phyloP scores from a whole-genome alignment of 306 rosid species.

The Quillaja saponaria region DNA sequence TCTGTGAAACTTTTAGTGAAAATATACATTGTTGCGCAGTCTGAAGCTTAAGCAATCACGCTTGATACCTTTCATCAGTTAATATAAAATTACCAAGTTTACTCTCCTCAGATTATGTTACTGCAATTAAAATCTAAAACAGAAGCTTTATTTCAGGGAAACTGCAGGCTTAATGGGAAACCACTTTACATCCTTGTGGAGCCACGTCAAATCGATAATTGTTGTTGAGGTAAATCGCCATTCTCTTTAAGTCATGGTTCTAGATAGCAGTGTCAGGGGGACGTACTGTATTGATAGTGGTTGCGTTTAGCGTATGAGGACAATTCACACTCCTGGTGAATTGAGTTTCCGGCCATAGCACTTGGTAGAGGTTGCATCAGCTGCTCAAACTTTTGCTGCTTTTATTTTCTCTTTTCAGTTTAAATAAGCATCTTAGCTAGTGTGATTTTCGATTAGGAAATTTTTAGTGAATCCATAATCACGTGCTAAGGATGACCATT shows the following conservation, averaged over 20 bases:
- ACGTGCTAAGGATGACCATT: too few relatives aligned
- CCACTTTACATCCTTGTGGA: conserved; percentile 91
- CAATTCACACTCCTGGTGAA: too few relatives aligned
- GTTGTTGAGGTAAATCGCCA: conserved; percentile 50
- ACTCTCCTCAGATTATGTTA: background rate
- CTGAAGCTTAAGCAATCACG: conserved; percentile 2
- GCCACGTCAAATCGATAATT: conserved; percentile 64
- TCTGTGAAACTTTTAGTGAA: too few relatives aligned
- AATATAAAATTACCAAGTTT: background rate
- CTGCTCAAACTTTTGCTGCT: too few relatives aligned
- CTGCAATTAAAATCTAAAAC: background rate
- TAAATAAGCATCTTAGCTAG: too few relatives aligned
- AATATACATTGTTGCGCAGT: background rate
- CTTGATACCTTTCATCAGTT: background rate
- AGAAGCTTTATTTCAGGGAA: conserved; percentile 56
- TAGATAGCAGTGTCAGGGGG: background rate
- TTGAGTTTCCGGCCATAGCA: too few relatives aligned
- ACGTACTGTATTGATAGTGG: too few relatives aligned
- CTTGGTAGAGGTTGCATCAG: too few relatives aligned
- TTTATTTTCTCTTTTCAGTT: too few relatives aligned
- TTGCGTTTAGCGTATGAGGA: too few relatives aligned
- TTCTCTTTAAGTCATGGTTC: conserved; percentile 1
- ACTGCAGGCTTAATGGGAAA: conserved; percentile 73
- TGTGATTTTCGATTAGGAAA: too few relatives aligned
- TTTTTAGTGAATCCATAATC: too few relatives aligned